A percentile compares a stretch with the other conserved stretches of the same genome.
Evolutionary conservation across 257 asterid genomes (phyloP).

Genomic region (Thymus quinquecostatus): DNA sequence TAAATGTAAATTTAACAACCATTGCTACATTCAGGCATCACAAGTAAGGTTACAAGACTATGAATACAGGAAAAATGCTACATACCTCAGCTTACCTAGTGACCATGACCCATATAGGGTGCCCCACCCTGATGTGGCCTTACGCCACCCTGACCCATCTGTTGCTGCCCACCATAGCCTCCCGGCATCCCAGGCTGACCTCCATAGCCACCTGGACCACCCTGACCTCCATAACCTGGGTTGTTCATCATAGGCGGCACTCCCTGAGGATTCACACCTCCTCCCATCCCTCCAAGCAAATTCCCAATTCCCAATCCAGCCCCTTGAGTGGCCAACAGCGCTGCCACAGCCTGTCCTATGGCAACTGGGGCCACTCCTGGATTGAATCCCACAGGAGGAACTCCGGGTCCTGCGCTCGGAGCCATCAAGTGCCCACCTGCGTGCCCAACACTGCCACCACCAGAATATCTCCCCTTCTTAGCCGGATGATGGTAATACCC

Average conservation of each 20-base stretch:
- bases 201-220: constrained; percentile 65
- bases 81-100: constrained; percentile 60
- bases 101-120: constrained; percentile 87
- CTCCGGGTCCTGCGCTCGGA: constrained; percentile 67
- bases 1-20: neutral
- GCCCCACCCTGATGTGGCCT: constrained; percentile 95
- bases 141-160: constrained; percentile 83
- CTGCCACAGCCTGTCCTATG: constrained; percentile 93
- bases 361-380: constrained; percentile 77
- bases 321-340: constrained; percentile 79
- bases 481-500: constrained; percentile 66
- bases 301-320: constrained; percentile 86
- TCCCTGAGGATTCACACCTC: constrained; percentile 68
- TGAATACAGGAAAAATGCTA: neutral
- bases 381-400: constrained; percentile 67
- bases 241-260: constrained; percentile 66
- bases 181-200: constrained; percentile 81
- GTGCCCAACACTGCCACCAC: constrained; percentile 50
- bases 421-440: constrained; percentile 95
- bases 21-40: constrained; percentile 8
- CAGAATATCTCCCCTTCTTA: constrained; percentile 83
- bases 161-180: constrained; percentile 66
- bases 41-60: constrained; percentile 3
- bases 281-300: constrained; percentile 85
- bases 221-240: constrained; percentile 77